A percentile compares a stretch with the other conserved stretches of the same genome.
These are phyloP conservation scores for Trichothecium sympodiale DNA, from an alignment of 2,329 filamentous ascomycete genomes.

Conservation along the genomic window DNA sequence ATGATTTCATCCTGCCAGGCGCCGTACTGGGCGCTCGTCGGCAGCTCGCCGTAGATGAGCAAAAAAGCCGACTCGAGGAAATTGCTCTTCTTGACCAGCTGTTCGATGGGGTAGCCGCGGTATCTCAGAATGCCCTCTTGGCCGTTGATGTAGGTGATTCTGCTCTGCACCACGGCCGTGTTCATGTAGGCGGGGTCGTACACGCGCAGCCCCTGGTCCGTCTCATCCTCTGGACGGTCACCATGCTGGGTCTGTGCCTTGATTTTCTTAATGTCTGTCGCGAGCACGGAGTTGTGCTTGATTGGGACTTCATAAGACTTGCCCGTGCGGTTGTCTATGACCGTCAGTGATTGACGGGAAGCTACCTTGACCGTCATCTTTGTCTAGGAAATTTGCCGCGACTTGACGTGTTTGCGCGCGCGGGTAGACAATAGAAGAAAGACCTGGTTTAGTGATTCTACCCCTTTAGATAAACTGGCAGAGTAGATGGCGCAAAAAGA, in stretches of 20 bases:
- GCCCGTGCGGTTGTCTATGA: constrained; percentile 38
- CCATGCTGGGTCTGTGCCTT: constrained; percentile 19
- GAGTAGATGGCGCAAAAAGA: too few species aligned
- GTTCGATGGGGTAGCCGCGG: constrained; percentile 39
- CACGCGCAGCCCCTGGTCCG: constrained; percentile 34
- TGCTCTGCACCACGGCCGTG: constrained; percentile 36
- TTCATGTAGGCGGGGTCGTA: constrained; percentile 43
- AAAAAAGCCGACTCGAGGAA: constrained; percentile 39
- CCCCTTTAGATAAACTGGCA: too few species aligned
- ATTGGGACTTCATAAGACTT: constrained; percentile 37
- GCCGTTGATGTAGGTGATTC: constrained; percentile 42
- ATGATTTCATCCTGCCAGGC: constrained; percentile 36
- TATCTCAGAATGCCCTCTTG: constrained; percentile 39
- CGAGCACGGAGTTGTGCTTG: constrained; percentile 34
- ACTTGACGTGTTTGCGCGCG: too few species aligned
- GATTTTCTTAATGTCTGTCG: constrained; percentile 41
- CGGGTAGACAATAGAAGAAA: too few species aligned
- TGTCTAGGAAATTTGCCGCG: too few species aligned
- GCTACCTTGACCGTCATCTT: constrained; percentile 6
- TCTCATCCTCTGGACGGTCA: constrained; percentile 33
- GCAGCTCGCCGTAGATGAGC: constrained; percentile 39
- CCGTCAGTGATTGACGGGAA: constrained; percentile 24
- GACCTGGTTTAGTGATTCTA: too few species aligned
- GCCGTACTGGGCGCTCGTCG: constrained; percentile 26
- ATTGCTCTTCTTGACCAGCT: constrained; percentile 35